Base-by-base conservation (phyloP, 805 yeast genomes). In the Dipodascus geniculatus region DNA sequence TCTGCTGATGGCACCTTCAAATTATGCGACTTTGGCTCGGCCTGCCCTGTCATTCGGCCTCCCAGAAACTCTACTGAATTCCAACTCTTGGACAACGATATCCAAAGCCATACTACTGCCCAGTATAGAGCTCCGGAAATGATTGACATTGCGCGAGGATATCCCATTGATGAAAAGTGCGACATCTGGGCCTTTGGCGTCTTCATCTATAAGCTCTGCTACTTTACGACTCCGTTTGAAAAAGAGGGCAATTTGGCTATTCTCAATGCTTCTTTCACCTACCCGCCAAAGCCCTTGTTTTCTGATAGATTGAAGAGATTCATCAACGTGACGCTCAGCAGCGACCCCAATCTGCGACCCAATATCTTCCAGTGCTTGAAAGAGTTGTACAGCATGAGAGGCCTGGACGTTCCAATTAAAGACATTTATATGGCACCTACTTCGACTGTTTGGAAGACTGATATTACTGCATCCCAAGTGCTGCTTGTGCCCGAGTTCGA, bases 171-270 rank as follows among this genome's bases (percentile, higher is more conserved):
- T 68, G 95, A 90, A 62, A 88, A 88, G 68, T 77, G 91, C 6
- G 99, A 91, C 69, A 86, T 91, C 50, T 91, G 99, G 99, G 99
- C 99, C 0, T 71, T 91, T 50, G 99, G 99, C 9, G 83, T 93
- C 31, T 87, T 93, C 58, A 73, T 93, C 51, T 91, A 87, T 73
- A 91, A 91, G 65, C 73, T 91, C 57, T 84, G 96, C 69, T 91
- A 85, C 70, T 91, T 87, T 68, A 90, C 85, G 1, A 91, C 99
- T 1, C 99, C 99, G 1, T 91, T 93, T 68, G 99, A 91, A 68
- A 64, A 65, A 49, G 82, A 85, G 48, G 87, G 88, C 44, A 96
- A 87, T 59, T 75, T 87, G 61, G 96, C 96, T 2, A 87, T 91
- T 48, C 71, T 90, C 53, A 91, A 86, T 69, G 87, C 96, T 3